Base-by-base conservation (phyloP, 192 early-diverging fungal genomes). In the Spinellus fusiger region DNA sequence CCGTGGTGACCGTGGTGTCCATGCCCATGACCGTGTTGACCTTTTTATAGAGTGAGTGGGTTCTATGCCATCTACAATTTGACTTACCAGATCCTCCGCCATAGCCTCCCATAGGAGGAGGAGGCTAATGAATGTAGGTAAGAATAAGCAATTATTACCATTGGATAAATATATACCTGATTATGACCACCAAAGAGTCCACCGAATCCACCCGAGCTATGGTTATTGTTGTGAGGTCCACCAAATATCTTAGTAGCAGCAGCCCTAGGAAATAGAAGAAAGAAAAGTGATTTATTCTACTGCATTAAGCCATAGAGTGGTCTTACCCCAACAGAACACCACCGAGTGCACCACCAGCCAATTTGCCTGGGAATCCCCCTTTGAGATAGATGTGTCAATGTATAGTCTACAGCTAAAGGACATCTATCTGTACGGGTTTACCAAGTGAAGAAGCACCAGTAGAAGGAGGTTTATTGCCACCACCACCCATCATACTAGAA, bases 311-410 rank as follows among this genome's bases (percentile, higher is more conserved):
- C n/a, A n/a, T n/a, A n/a, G n/a, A 40, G n/a, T 27, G 3, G 27
- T 16, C 27, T 28, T 49, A 59, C 57, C 57, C 57, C 28, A 59
- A 27, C 29, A 59, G 49, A 33, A 28, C 44, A 48, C 57, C 57
- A 59, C n/a, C 29, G 7, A 59, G 4, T 31, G 44, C 57, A 16
- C 57, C 18, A 49, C 57, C 44, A 59, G 29, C 57, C 40, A 47
- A 31, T 25, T 49, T 49, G 0, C 20, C 16, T 1, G 12, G 2
- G 12, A 9, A 47, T 22, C 15, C 44, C 1, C 40, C 5, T 23
- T 20, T 16, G 18, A 6, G 13, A 47, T 18, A 59, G 20, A 49
- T 12, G 4, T 4, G 6, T 23, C 20, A 1, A 22, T 18, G 22
- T 46, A 18, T 29, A 44, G 12, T 15, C 18, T 56, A 56, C 54